Base-by-base conservation (phyloP, 1,284 basidiomycete genomes). In the Pascua sp. region DNA sequence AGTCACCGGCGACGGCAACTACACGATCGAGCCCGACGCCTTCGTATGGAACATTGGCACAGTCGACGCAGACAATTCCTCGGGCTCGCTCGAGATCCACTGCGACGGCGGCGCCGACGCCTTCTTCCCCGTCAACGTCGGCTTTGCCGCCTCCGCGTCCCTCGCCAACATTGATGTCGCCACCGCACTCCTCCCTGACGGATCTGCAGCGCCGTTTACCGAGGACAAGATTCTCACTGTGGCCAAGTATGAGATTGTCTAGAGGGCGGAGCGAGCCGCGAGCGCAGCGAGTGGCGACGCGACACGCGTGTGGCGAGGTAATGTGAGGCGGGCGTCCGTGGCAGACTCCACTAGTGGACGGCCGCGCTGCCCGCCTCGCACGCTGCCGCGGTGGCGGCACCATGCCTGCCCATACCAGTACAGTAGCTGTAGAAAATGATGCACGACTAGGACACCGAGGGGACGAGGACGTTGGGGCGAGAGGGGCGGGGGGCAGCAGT, bases 101-200 rank as follows among this genome's bases (percentile, higher is more conserved):
- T 86, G 85, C 36, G 90, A 91, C 4, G 72, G 72, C 18, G 90
- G 92, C 63, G 91, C 95, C 63, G 86, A 86, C 15, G 84, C 84
- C 11, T 95, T 97, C 81, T 98, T 97, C 89, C 95, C 95, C 7
- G 90, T 98, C 59, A 81, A 83, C 44, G 87, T 96, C 10, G 79
- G 83, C 12, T 97, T 98, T 72, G 84, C 88, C 50, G 87, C 85
- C 5, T 82, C 86, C 60, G 89, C 89, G 17, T 90, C 86, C 65
- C 75, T 94, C 56, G 85, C 86, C 0, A 87, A 89, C 47, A 81
- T 93, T 39, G 80, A 79, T 43, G 81, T 83, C 8, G 82, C 79
- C 1, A 79, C 76, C 47, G 85, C 88, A 37, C 78, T 85, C 17
- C 85, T 83, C 10, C 82, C 80, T 18, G 51, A 53, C 12, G 86